Evolutionary conservation across 23 red algal species (phyloP).

Genomic region (Cyanidium caldarium): DNA sequence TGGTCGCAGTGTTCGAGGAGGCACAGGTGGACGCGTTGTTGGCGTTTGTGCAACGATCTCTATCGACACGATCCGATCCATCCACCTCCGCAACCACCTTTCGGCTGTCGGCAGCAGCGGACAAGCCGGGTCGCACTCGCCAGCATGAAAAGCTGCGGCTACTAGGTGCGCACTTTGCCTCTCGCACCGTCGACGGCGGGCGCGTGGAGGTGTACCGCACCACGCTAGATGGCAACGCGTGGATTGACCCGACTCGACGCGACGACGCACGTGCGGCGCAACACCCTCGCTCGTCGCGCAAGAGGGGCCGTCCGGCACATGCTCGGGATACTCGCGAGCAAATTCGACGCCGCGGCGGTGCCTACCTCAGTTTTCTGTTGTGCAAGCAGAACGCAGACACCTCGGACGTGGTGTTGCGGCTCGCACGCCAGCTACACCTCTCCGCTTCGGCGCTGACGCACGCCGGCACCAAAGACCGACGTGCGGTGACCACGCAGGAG

Average conservation of each 20-base stretch:
- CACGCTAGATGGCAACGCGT: background rate
- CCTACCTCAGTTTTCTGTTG: constrained; percentile 41
- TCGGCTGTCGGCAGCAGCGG: constrained; percentile 15
- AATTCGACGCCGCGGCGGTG: background rate
- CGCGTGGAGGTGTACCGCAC: constrained; percentile 3
- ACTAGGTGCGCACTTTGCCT: constrained; percentile 8
- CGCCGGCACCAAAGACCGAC: constrained; percentile 91
- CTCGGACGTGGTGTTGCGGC: constrained; percentile 27
- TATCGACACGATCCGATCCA: background rate
- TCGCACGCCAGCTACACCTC: constrained; percentile 25
- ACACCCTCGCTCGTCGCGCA: constrained; percentile 10
- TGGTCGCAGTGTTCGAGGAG: background rate
- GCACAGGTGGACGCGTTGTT: background rate
- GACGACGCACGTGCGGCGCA: background rate
- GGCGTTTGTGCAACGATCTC: background rate
- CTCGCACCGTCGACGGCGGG: constrained; percentile 14
- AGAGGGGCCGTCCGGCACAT: background rate
- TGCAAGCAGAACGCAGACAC: constrained; percentile 77
- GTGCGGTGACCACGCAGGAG: constrained; percentile 73
- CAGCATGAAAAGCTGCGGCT: constrained; percentile 27
- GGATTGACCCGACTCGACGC: background rate
- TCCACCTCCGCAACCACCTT: background rate
- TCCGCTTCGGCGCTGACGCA: constrained; percentile 20
- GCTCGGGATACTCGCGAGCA: background rate
- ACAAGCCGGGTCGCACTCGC: constrained; percentile 22